A percentile compares a stretch with the other conserved stretches of the same genome.
Conservation (phyloP, 2,329 filamentous ascomycete species). For the Ophidiomyces ophidiicola region DNA sequence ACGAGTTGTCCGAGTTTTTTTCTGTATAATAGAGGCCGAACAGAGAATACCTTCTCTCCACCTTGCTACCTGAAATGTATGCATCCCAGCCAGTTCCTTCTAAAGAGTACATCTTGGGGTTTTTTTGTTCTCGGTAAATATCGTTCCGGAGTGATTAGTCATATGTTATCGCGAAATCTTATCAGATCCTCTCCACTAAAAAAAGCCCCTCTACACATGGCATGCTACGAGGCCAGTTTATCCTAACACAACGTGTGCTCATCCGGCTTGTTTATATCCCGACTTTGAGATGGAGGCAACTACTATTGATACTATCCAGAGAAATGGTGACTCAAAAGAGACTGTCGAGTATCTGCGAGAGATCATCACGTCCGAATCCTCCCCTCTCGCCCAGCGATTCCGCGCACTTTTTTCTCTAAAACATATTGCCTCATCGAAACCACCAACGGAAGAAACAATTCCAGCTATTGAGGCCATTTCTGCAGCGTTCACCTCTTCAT, state of each 20-base stretch:
- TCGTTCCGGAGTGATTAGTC: too few relatives aligned
- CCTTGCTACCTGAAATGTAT: too few relatives aligned
- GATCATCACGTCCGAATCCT: slow-evolving; percentile 65
- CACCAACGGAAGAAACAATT: slow-evolving; percentile 44
- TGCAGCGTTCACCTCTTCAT: slow-evolving; percentile 70
- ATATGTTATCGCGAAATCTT: slow-evolving; percentile 5
- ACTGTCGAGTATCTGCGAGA: slow-evolving; percentile 44
- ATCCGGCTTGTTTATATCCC: background rate
- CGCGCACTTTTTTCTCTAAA: slow-evolving; percentile 96
- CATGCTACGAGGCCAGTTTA: background rate
- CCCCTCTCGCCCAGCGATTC: slow-evolving; percentile 78
- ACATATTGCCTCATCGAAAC: slow-evolving; percentile 63
- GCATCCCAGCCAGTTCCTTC: too few relatives aligned
- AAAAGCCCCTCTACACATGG: slow-evolving; percentile 5
- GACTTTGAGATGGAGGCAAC: background rate
- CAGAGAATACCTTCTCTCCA: too few relatives aligned
- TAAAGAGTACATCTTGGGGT: too few relatives aligned
- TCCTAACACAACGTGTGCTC: background rate
- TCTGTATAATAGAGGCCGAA: too few relatives aligned
- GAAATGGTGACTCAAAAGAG: background rate
- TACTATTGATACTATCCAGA: background rate
- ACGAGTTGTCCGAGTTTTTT: too few relatives aligned
- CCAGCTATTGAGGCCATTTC: slow-evolving; percentile 71
- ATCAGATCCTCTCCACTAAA: slow-evolving; percentile 7
- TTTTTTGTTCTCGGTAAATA: too few relatives aligned